These are phyloP conservation scores for Neurospora sp. DNA, from an alignment of 495 filamentous ascomycete species.

Conservation along the genomic window DNA sequence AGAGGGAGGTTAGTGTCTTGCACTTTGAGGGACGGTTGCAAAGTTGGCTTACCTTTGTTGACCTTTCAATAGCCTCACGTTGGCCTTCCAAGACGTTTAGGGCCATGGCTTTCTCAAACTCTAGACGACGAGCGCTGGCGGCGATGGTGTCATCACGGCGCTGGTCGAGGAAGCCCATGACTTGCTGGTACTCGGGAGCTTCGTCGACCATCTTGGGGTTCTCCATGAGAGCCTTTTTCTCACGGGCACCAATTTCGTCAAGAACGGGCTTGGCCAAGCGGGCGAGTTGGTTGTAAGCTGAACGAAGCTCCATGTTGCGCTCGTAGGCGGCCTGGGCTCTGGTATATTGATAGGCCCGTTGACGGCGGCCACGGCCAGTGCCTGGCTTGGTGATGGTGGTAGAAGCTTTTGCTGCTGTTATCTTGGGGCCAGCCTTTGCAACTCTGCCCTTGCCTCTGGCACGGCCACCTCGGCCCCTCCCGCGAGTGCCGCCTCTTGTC, in stretches of 20 bases:
- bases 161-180: conserved; percentile 22
- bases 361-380: conserved; percentile 31
- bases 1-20: not conserved
- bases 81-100: conserved; percentile 11
- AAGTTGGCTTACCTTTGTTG: conserved; percentile 10
- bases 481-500: conserved; percentile 9
- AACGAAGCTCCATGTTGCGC: conserved; percentile 31
- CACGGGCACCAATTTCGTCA: conserved; percentile 32
- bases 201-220: conserved; percentile 22
- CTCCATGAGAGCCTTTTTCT: conserved; percentile 24
- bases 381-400: conserved; percentile 1
- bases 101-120: conserved; percentile 10
- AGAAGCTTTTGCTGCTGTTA: conserved; percentile 9
- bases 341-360: conserved; percentile 30
- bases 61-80: conserved; percentile 1
- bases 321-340: conserved; percentile 36
- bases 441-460: conserved; percentile 17
- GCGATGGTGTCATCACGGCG: conserved; percentile 16
- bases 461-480: conserved; percentile 19
- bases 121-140: conserved; percentile 7
- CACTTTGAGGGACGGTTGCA: not conserved
- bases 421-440: conserved; percentile 19
- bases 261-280: conserved; percentile 30
- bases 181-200: conserved; percentile 18
- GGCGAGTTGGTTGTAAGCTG: conserved; percentile 26